Conservation (phyloP, 306 rosid genomes). For the Ammopiptanthus mongolicus region DNA sequence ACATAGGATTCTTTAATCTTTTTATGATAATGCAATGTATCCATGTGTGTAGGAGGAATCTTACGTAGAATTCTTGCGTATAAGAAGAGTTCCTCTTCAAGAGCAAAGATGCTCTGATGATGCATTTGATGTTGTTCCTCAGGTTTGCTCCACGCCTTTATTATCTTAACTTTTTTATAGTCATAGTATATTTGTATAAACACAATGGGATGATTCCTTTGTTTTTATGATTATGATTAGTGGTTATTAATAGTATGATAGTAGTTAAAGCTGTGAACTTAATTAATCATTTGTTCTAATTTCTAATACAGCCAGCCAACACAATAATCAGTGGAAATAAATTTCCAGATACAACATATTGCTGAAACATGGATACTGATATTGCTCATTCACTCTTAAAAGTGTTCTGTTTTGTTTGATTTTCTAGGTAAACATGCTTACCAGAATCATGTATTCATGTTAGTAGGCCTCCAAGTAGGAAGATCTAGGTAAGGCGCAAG, state of each 20-base stretch:
- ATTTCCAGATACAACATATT: background rate
- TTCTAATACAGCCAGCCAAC: background rate
- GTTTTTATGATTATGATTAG: background rate
- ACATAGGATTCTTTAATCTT: background rate
- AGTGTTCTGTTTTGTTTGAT: background rate
- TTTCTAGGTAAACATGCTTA: background rate
- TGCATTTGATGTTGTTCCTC: constrained; percentile 65
- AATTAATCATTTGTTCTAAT: background rate
- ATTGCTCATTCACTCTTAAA: background rate
- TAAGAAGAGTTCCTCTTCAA: constrained; percentile 72
- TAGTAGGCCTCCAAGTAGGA: too few species aligned
- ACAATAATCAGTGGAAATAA: background rate
- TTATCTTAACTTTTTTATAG: background rate
- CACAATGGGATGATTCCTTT: background rate
- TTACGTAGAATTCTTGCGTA: constrained; percentile 70
- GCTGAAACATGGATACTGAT: background rate
- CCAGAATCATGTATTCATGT: too few species aligned
- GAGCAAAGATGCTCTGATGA: constrained; percentile 55
- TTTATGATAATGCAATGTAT: constrained; percentile 7
- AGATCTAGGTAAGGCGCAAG: too few species aligned
- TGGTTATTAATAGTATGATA: background rate
- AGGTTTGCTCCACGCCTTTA: constrained; percentile 39
- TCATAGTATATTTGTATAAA: background rate
- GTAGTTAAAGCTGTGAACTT: constrained; percentile 1
- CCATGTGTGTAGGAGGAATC: constrained; percentile 62